phyloP scores from a whole-genome alignment of 1,139 yeast genomes.

The Yamadazyma friedrichii region DNA sequence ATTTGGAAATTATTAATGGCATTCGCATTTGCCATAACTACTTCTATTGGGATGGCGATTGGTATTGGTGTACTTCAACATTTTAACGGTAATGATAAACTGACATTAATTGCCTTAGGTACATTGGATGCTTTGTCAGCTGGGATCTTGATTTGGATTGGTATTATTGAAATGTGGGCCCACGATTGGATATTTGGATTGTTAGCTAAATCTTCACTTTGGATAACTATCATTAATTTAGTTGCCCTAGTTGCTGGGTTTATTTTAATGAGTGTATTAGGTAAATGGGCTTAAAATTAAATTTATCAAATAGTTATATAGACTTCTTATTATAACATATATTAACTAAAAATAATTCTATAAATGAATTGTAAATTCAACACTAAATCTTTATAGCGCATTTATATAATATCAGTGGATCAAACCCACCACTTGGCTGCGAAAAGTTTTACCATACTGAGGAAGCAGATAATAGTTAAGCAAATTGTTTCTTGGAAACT shows the following conservation, averaged over 20 bases:
- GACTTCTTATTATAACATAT: too few species aligned
- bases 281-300: conserved; percentile 34
- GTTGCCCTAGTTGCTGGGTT: conserved; percentile 28
- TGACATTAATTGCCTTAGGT: conserved; percentile 31
- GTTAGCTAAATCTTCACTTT: conserved; percentile 20
- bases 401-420: too few species aligned
- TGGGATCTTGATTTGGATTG: conserved; percentile 35
- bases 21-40: conserved; percentile 18
- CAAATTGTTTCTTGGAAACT: too few species aligned
- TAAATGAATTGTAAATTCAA: too few species aligned
- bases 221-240: conserved; percentile 22
- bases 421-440: too few species aligned
- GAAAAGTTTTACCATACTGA: too few species aligned
- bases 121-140: conserved; percentile 35
- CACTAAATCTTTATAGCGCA: too few species aligned
- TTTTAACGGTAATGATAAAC: conserved; percentile 30
- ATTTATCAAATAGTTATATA: too few species aligned
- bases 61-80: conserved; percentile 25
- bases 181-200: conserved; percentile 33
- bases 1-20: conserved; percentile 18
- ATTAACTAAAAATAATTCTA: too few species aligned
- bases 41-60: conserved; percentile 30
- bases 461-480: too few species aligned
- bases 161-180: conserved; percentile 33
- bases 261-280: conserved; percentile 37